phyloP scores from a whole-genome alignment of 1,284 basidiomycete species.

The Fomitopsis pinicola region DNA sequence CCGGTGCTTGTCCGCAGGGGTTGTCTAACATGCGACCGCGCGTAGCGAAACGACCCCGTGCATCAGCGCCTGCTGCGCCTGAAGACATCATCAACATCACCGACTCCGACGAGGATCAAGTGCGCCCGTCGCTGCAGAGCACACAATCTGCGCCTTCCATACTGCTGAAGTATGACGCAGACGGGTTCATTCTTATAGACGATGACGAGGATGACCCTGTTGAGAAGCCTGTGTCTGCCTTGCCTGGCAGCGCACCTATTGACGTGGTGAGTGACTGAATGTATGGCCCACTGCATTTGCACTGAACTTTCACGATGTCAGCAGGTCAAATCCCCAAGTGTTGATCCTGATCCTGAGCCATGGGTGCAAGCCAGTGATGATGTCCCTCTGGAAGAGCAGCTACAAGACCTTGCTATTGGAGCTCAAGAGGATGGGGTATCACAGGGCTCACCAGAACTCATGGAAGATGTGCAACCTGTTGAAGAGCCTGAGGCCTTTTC shows the following conservation, averaged over 20 bases:
- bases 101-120: not conserved
- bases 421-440: not conserved
- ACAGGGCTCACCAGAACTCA: not conserved
- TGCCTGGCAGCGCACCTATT: not conserved
- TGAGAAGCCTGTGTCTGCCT: not conserved
- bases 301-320: no score
- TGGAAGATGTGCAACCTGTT: not conserved
- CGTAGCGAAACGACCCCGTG: not conserved
- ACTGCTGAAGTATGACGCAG: not conserved
- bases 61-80: not conserved
- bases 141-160: not conserved
- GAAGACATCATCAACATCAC: not conserved
- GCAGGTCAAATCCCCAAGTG: not conserved
- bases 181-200: slow-evolving; percentile 1
- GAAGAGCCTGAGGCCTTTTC: not conserved
- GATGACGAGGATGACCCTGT: slow-evolving; percentile 1
- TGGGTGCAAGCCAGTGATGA: not conserved
- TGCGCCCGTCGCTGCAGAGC: not conserved
- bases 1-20: not conserved
- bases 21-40: no score
- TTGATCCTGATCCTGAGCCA: not conserved
- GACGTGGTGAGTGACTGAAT: no score
- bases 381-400: not conserved
- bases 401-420: slow-evolving; percentile 4
- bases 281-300: no score